These are phyloP conservation scores for Spizellomyces punctatus DNA, from an alignment of 192 early-diverging fungal species.

Conservation along the genomic window DNA sequence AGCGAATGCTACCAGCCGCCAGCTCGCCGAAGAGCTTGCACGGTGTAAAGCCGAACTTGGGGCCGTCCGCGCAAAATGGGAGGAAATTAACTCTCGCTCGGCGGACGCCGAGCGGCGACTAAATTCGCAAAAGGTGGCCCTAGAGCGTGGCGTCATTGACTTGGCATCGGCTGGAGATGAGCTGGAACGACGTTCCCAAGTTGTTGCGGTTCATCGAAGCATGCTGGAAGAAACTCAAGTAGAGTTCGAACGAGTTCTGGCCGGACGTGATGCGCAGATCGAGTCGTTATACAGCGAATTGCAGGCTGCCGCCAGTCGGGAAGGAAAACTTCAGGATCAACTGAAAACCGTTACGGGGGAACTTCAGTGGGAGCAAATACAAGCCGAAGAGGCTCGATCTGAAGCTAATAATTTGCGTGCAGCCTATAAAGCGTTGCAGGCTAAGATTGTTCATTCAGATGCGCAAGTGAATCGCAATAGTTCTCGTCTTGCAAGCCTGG, in stretches of 20 bases:
- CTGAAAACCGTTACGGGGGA: conserved; percentile 1
- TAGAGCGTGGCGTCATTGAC: conserved; percentile 5
- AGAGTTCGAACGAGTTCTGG: no score
- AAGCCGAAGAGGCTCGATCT: background rate
- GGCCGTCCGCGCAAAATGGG: no score
- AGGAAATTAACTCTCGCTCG: no score
- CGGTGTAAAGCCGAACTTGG: background rate
- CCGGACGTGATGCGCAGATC: no score
- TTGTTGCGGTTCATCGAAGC: background rate
- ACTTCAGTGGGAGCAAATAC: background rate
- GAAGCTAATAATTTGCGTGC: background rate
- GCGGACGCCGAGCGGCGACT: background rate
- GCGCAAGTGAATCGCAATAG: background rate
- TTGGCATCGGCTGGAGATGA: conserved; percentile 4
- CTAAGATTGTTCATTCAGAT: background rate
- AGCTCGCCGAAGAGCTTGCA: conserved; percentile 21
- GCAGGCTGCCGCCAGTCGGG: background rate
- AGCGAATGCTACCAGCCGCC: conserved; percentile 16
- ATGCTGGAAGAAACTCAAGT: no score
- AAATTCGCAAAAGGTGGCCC: background rate
- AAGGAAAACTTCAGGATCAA: background rate
- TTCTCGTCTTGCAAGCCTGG: background rate
- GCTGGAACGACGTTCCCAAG: background rate
- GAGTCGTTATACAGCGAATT: background rate
- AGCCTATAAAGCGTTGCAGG: background rate